phyloP scores from a whole-genome alignment of 495 filamentous ascomycete genomes.

The Tuber brumale region DNA sequence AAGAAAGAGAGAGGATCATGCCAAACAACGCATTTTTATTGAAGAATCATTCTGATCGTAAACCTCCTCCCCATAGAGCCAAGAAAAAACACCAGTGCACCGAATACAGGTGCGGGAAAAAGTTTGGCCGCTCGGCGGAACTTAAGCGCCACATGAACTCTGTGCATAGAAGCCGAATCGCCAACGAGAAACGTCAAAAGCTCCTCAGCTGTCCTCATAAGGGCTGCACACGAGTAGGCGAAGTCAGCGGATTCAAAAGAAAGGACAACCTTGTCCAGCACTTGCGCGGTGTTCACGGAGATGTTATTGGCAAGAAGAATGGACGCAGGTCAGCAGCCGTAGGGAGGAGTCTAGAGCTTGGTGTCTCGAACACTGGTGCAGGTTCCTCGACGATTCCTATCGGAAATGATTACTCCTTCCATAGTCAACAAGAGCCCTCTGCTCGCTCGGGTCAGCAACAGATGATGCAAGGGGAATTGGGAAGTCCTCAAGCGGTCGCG shows the following conservation, averaged over 20 bases:
- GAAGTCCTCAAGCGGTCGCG: not conserved
- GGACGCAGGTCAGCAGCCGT: not conserved
- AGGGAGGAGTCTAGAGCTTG: not conserved
- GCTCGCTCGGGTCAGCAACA: not conserved
- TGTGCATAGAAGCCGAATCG: not conserved
- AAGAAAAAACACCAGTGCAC: not conserved
- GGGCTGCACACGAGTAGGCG: not conserved
- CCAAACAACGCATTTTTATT: not conserved
- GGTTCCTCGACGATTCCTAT: not conserved
- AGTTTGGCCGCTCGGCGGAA: not conserved
- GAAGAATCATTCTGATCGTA: constrained; percentile 1
- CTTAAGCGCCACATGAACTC: not conserved
- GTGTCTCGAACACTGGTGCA: not conserved
- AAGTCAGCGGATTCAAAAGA: not conserved
- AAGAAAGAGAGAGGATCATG: not conserved
- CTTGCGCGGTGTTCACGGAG: not conserved
- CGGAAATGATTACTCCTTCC: not conserved
- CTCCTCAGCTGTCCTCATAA: not conserved
- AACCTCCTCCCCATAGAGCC: not conserved
- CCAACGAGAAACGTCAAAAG: not conserved
- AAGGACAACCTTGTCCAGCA: not conserved
- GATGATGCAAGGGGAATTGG: not conserved
- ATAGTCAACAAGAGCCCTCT: not conserved
- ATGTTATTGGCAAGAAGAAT: not conserved
- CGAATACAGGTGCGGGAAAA: not conserved